A percentile compares a stretch with the other conserved stretches of the same genome.
phyloP scores from a whole-genome alignment of 2,329 filamentous ascomycete species.

The Blastomyces gilchristii region DNA sequence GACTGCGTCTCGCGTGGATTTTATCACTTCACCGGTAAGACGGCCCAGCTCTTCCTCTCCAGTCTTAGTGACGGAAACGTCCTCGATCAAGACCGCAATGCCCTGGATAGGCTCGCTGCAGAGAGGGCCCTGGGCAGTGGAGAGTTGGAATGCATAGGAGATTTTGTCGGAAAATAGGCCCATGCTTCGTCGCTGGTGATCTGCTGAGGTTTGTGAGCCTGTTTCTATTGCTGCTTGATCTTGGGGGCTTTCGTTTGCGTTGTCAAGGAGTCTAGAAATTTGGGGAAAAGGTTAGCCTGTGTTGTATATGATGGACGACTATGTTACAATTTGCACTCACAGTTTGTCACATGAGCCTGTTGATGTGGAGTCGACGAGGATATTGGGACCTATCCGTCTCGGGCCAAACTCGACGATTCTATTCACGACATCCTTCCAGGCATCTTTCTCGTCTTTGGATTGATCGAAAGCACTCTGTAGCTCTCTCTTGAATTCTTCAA shows the following conservation, averaged over 20 bases:
- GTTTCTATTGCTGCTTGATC: neutral
- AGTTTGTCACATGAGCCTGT: constrained; percentile 62
- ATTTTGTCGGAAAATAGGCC: constrained; percentile 81
- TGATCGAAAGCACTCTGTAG: constrained; percentile 56
- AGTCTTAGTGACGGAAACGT: constrained; percentile 53
- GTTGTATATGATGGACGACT: neutral
- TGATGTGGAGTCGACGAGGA: constrained; percentile 74
- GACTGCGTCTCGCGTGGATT: constrained; percentile 74
- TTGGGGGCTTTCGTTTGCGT: neutral
- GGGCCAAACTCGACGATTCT: constrained; percentile 87
- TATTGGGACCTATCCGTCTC: constrained; percentile 70
- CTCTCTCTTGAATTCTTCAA: constrained; percentile 66
- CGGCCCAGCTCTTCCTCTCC: constrained; percentile 56
- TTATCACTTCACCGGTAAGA: constrained; percentile 87
- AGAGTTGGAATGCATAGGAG: constrained; percentile 85
- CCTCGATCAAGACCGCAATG: constrained; percentile 80
- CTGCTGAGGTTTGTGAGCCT: neutral
- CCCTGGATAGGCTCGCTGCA: constrained; percentile 92
- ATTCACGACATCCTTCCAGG: constrained; percentile 67
- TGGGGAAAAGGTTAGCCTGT: neutral
- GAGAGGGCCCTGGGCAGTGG: constrained; percentile 76
- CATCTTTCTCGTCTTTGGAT: constrained; percentile 61
- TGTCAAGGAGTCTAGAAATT: neutral
- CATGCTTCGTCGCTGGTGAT: constrained; percentile 26
- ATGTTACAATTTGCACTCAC: constrained; percentile 14